Evolutionary conservation across 768 basidiomycete genomes (phyloP), one percentile per base, ranked within the genome.

Genomic region (Hygrocybe punicea): DNA sequence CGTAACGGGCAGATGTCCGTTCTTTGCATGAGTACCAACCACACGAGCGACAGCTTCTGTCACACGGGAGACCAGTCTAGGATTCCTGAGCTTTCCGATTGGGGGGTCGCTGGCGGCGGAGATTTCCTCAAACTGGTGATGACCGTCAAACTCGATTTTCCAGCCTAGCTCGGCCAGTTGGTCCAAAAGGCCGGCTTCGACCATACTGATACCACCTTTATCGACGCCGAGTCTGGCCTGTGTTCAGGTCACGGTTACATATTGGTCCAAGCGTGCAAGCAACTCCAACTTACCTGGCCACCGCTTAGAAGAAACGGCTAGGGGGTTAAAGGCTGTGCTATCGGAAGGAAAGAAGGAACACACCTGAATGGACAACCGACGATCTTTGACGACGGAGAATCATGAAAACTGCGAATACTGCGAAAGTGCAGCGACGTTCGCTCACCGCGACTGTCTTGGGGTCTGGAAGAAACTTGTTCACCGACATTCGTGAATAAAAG

Each of bases 361-460:
- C 65, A 92, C 93, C 90, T 93, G 81, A 97, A 97, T 14, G 95
- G 95, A 75, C 94, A 97, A 24, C 92, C 93, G 25, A 98, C 86
- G 65, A 98, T 90, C 88, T 94, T 59, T 33, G 57, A 53, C 48
- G 42, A 39, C 36, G 48, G 36, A 36, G 53, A 29, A 58, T 57
- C 48, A 66, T 52, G 64, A 21, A 17, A 39, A 24, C 21, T 44
- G 29, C 29, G 29, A 29, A 29, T 4, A 4, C 29, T 25, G 57
- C 21, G 35, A 33, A 39, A 19, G 49, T 14, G 37, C 48, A 21
- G 50, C 54, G 13, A 25, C 45, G 34, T 33, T 4, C 36, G 81
- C 91, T 71, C 68, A 94, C 93, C 50, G 89, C 90, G 37, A 84
- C 79, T 0, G 89, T 92, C 74, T 83, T 86, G 35, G 91, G 90